Percentiles rank a stretch among this genome's conserved stretches.
Conservation (phyloP, 768 basidiomycete species). For the Serendipita sp. region DNA sequence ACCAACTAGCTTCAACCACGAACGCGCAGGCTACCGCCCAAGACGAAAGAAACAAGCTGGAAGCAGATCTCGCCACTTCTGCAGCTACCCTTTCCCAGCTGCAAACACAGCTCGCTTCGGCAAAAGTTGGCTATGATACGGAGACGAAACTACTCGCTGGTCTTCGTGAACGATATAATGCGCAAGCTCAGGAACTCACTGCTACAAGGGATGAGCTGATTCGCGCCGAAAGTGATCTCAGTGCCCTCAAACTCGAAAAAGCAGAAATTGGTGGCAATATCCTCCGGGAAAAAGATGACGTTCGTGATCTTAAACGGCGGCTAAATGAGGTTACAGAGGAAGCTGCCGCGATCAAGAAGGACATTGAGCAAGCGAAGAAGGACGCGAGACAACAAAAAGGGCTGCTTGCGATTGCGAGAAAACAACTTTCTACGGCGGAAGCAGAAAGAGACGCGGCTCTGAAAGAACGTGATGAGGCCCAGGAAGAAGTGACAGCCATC, state of each 20-base stretch:
- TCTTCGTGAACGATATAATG: conserved; percentile 49
- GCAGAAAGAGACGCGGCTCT: conserved; percentile 51
- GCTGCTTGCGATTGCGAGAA: conserved; percentile 82
- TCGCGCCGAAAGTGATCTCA: conserved; percentile 79
- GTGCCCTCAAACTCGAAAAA: conserved; percentile 77
- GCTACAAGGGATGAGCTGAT: conserved; percentile 68
- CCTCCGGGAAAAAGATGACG: conserved; percentile 88
- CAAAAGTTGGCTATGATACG: conserved; percentile 73
- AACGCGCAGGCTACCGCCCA: conserved; percentile 51
- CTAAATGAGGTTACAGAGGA: conserved; percentile 71
- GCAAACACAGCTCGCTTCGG: conserved; percentile 67
- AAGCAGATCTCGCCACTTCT: conserved; percentile 48
- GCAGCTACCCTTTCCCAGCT: conserved; percentile 62
- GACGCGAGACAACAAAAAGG: conserved; percentile 96
- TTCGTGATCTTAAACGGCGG: conserved; percentile 65
- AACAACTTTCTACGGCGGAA: conserved; percentile 80
- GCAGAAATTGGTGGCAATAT: conserved; percentile 76
- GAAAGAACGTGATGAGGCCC: conserved; percentile 55
- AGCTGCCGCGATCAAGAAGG: conserved; percentile 49
- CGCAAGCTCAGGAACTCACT: conserved; percentile 57
- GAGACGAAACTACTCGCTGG: conserved; percentile 56
- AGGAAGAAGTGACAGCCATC: conserved; percentile 11
- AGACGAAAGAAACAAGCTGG: conserved; percentile 48
- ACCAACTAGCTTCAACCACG: conserved; percentile 69
- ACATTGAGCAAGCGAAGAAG: conserved; percentile 79